Base-by-base conservation (phyloP, 2,329 filamentous ascomycete species). In the Neofusicoccum sp. region DNA sequence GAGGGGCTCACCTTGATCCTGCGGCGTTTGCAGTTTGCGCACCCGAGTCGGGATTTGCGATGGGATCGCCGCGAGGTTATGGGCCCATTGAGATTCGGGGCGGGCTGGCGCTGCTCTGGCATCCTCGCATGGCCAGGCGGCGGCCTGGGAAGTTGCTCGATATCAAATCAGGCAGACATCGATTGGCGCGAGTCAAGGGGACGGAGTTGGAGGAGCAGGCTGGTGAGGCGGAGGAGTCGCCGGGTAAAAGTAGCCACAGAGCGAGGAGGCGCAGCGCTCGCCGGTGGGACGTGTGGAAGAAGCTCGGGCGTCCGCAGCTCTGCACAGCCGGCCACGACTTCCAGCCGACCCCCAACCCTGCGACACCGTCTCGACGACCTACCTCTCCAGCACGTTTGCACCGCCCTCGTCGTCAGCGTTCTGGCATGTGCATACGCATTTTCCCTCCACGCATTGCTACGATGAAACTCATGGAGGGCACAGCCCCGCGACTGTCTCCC, bases 21-120 rank as follows among this genome's bases (percentile, higher is more conserved):
- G 4, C 59, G 47, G 6, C 62, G 52, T 28, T 63, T 63, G 31
- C 62, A 63, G 41, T 63, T 63, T 9, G 36, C 16, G 14, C 62
- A 63, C 11, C 62, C 62, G 6, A 59, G 44, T 14, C 62, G 62
- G 28, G 54, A 58, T 50, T 63, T 63, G 6, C 62, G 62, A 22
- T 63, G 62, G 16, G 62, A 45, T 59, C 62, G 45, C n/a, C 62
- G 52, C 37, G 62, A 63, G 33, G 61, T 41, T 31, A 48, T 45
- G 54, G 39, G 14, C 52, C 41, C 54, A 34, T 29, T 45, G 41
- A 9, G 45, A 14, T 43, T 58, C 41, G 34, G 54, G 31, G n/a
- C 54, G 39, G 31, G 54, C 31, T 45, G 22, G 22, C 22, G 54
- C 41, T 58, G 54, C 54, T 45, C 54, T 39, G 54, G 7, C 54